Base-by-base conservation (phyloP, 257 asterid species). In the Prunella vulgaris region DNA sequence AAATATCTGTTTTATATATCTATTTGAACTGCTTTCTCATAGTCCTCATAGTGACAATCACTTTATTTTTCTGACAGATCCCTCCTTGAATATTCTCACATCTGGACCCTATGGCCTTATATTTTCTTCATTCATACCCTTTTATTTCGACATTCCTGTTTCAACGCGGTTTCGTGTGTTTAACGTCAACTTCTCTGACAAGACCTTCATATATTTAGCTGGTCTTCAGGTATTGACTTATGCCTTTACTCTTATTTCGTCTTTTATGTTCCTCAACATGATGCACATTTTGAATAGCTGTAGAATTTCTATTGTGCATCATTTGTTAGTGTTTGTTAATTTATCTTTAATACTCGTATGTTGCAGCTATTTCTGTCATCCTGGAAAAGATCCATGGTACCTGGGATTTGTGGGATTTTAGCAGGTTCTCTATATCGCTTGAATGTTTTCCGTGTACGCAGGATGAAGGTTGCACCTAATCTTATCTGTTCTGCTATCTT, bases 41-140 rank as follows among this genome's bases (percentile, higher is more conserved):
- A 27, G 42, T 64, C 71, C 24, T 65, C 21, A 13, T 71, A 37
- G 64, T 83, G 61, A 78, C 57, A 53, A 30, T 63, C 62, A 60
- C 68, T 73, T 69, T 73, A 35, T 75, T 78, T 60, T 48, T 77
- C 38, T 79, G 70, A 84, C 98, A 94, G 98, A 86, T 86, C 92
- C 95, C 35, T 77, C 92, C 75, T 74, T 87, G 78, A 84, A 74
- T 49, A 74, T 84, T 72, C 92, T 89, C 77, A 81, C 95, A 25
- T 88, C 99, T 66, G 99, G 99, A 76, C 98, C 99, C 62, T 92
- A 91, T 71, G 95, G 93, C 70, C 89, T 89, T 38, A 80, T 91
- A 72, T 89, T 94, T 79, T 80, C 97, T 70, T 92, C 95, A 46
- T 91, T 94, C 68, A 88, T 94, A 54, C 99, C 99, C 56, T 94